Base-by-base conservation (phyloP, 2,329 filamentous ascomycete species). In the Chrysosphaeria jannelii region DNA sequence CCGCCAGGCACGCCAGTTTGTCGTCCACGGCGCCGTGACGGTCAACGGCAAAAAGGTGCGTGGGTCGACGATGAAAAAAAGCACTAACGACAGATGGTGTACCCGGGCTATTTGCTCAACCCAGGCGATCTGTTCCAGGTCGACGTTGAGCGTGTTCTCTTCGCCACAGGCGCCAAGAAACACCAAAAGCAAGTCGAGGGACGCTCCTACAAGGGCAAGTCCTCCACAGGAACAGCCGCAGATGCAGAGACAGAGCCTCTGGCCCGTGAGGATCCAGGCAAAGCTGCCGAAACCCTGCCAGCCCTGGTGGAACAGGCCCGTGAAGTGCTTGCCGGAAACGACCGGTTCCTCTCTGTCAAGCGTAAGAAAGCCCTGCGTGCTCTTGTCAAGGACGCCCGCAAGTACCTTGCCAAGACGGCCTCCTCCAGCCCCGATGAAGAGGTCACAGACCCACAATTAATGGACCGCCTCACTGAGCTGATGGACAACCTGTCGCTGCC, bases 81-180 rank as follows among this genome's bases (percentile, higher is more conserved):
- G n/a, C n/a, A n/a, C n/a, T n/a, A n/a, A n/a, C n/a, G n/a, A n/a
- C 26, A 90, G 81, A 90, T 93, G 72, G 55, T 59, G 31, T 74
- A 85, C 39, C 79, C 85, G 6, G 71, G 76, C 26, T 97, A 97
- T 44, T 65, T 78, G 32, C 59, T 97, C 19, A 97, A 97, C 44
- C 88, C 85, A 3, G 85, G 85, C 34, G 85, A 97, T 42, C 75
- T 97, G 64, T 97, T 97, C 54, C 76, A 89, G 42, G 81, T 97
- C 35, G 71, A 91, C 11, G 57, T 72, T 17, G 75, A 90, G 19
- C 64, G 68, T 35, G 85, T 97, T 27, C 56, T 97, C 44, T 79
- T 59, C 36, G 81, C 75, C 16, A 90, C 79, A 1, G 85, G 85
- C 28, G 55, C 58, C 13, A 57, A 60, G 23, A 85, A 78, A 45